Percentiles rank a stretch among this genome's conserved stretches.
Conservation (phyloP, 2,329 filamentous ascomycete genomes). For the Colletotrichum sp. region DNA sequence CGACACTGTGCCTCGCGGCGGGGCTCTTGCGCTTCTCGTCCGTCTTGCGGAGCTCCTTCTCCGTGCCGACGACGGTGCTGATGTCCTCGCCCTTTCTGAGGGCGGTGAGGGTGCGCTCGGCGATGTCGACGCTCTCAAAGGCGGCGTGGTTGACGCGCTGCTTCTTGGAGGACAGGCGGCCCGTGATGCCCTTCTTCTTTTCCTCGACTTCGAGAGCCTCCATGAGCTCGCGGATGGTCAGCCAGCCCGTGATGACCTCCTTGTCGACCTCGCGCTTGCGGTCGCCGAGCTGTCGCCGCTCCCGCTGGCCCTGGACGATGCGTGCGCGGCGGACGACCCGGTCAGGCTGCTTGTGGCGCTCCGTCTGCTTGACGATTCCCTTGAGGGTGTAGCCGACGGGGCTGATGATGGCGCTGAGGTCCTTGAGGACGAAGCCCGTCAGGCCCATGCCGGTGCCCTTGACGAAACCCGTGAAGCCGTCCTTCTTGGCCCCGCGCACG, state of each 20-base stretch:
- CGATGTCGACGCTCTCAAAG: conserved; percentile 55
- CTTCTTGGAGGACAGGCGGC: conserved; percentile 35
- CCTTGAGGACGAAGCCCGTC: conserved; percentile 68
- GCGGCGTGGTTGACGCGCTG: conserved; percentile 46
- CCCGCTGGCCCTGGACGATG: conserved; percentile 62
- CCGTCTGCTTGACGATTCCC: conserved; percentile 65
- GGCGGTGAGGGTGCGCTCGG: conserved; percentile 49
- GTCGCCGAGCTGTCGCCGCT: conserved; percentile 41
- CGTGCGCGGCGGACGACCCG: conserved; percentile 61
- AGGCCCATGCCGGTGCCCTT: conserved; percentile 68
- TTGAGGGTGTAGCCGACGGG: conserved; percentile 69
- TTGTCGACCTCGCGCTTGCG: conserved; percentile 30
- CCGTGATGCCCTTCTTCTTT: conserved; percentile 37
- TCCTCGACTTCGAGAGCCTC: conserved; percentile 38
- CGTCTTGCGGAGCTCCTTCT: conserved; percentile 25
- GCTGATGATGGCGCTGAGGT: conserved; percentile 65
- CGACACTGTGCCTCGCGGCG: conserved; percentile 2
- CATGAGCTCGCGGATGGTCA: conserved; percentile 44
- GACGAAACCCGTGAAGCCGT: conserved; percentile 50
- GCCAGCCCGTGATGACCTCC: conserved; percentile 45
- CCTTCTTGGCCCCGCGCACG: conserved; percentile 58
- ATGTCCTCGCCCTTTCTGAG: conserved; percentile 48
- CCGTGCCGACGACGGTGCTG: conserved; percentile 32
- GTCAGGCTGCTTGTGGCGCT: conserved; percentile 57
- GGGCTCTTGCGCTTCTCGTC: conserved; percentile 22